Evolutionary conservation across 345 rosid species (phyloP).

Genomic region (Clarkia xantiana): DNA sequence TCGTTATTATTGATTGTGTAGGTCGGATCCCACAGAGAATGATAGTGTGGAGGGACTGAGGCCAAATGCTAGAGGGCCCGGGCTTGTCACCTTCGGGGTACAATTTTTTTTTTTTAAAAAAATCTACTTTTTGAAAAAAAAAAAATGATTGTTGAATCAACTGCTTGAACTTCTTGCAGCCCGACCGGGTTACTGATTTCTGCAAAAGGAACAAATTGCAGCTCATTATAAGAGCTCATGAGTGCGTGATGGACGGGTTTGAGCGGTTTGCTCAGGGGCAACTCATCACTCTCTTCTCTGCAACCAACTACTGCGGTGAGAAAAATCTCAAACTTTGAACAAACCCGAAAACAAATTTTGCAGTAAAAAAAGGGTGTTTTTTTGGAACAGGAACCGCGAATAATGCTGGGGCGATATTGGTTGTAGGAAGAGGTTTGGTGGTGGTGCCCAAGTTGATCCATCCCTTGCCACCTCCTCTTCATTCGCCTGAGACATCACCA

Average conservation of each 20-base stretch:
- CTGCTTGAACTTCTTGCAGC: constrained; percentile 39
- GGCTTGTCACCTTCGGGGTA: constrained; percentile 99
- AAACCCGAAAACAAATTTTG: background rate
- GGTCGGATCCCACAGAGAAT: constrained; percentile 99
- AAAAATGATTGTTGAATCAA: too few species aligned
- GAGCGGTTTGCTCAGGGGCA: constrained; percentile 99
- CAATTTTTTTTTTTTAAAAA: too few species aligned
- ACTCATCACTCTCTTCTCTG: constrained; percentile 88
- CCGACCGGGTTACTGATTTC: constrained; percentile 89
- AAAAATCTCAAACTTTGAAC: background rate
- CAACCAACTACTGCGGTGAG: constrained; percentile 92
- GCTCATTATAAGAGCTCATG: constrained; percentile 90
- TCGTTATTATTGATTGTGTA: too few species aligned
- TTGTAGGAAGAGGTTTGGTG: constrained; percentile 89
- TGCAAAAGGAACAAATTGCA: constrained; percentile 90
- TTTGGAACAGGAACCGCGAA: constrained; percentile 71
- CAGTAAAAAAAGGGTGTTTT: constrained; percentile 1
- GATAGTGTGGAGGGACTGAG: constrained; percentile 94
- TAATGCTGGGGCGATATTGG: constrained; percentile 97
- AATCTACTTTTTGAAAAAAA: background rate
- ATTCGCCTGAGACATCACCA: constrained; percentile 81
- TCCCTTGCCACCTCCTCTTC: constrained; percentile 95
- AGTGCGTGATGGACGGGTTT: constrained; percentile 99
- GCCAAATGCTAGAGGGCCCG: constrained; percentile 99
- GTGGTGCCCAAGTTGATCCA: constrained; percentile 93